phyloP scores from a whole-genome alignment of 1,284 basidiomycete genomes.

The Filobasidium uniguttulatum region DNA sequence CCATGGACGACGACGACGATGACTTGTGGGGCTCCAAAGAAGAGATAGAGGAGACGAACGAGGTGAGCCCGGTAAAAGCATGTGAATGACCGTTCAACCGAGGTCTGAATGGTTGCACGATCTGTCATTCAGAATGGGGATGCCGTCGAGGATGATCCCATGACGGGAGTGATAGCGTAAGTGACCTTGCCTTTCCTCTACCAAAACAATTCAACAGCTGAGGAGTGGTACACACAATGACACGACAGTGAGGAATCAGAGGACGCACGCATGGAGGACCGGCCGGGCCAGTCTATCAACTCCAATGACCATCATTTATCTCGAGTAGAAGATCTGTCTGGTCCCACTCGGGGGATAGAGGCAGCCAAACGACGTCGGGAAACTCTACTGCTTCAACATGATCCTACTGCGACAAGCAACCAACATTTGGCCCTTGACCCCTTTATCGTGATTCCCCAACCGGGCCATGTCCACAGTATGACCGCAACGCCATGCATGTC shows the following conservation, averaged over 20 bases:
- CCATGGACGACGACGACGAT: conserved; percentile 3
- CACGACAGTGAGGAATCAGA: conserved; percentile 9
- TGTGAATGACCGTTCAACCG: background rate
- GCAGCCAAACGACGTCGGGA: conserved; percentile 4
- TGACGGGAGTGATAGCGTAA: background rate
- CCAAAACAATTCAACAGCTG: conserved; percentile 11
- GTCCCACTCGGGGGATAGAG: background rate
- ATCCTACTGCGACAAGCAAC: conserved; percentile 30
- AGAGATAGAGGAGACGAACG: conserved; percentile 7
- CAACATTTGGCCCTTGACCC: conserved; percentile 76
- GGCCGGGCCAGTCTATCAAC: background rate
- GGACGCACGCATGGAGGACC: background rate
- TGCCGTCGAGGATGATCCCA: background rate
- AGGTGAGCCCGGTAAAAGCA: background rate
- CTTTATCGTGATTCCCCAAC: conserved; percentile 79
- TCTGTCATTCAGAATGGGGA: background rate
- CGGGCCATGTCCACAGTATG: conserved; percentile 70
- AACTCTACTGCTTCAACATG: conserved; percentile 43
- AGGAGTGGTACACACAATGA: conserved; percentile 19
- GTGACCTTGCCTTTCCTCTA: too few species aligned
- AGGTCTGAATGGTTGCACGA: background rate
- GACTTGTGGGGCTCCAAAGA: conserved; percentile 9
- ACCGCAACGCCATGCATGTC: conserved; percentile 75
- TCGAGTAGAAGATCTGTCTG: background rate
- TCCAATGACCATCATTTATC: background rate